phyloP scores from a whole-genome alignment of 2,329 filamentous ascomycete species.

The Paracamarosporium sp. region DNA sequence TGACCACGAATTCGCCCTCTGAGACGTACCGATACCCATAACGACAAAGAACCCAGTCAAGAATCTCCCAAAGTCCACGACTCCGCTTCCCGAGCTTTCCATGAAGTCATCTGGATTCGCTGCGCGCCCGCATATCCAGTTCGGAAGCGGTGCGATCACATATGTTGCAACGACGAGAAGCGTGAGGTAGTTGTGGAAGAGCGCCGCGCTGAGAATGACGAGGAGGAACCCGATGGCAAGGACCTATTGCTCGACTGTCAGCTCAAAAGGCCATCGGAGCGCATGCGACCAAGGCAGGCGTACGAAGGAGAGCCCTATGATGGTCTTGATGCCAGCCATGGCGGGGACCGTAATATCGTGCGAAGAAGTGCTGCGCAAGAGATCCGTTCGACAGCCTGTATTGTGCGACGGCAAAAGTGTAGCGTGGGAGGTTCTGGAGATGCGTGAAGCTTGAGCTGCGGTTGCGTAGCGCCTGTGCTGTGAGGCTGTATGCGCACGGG shows the following conservation, averaged over 20 bases:
- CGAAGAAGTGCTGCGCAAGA: neutral
- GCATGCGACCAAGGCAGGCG: slow-evolving; percentile 36
- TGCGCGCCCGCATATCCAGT: slow-evolving; percentile 92
- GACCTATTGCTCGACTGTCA: slow-evolving; percentile 60
- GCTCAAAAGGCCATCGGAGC: neutral
- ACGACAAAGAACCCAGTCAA: slow-evolving; percentile 94
- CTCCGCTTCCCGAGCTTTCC: slow-evolving; percentile 78
- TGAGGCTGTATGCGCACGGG: slow-evolving; percentile 20
- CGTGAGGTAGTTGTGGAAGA: slow-evolving; percentile 94
- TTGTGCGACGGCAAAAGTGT: neutral
- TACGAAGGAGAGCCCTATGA: slow-evolving; percentile 98
- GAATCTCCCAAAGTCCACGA: slow-evolving; percentile 94
- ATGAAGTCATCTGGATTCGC: slow-evolving; percentile 96
- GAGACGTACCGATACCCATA: slow-evolving; percentile 89
- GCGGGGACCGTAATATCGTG: slow-evolving; percentile 20
- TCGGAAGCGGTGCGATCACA: slow-evolving; percentile 89
- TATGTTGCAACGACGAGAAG: slow-evolving; percentile 96
- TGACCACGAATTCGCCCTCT: neutral
- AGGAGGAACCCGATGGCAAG: slow-evolving; percentile 98
- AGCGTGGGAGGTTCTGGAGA: neutral
- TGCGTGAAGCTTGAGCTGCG: slow-evolving; percentile 12
- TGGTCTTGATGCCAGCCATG: slow-evolving; percentile 95
- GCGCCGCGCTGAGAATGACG: slow-evolving; percentile 95
- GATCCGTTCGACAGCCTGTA: neutral
- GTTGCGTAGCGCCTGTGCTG: slow-evolving; percentile 24